Conservation (phyloP, 176 grass and related monocot genomes). For the Oryza meridionalis region DNA sequence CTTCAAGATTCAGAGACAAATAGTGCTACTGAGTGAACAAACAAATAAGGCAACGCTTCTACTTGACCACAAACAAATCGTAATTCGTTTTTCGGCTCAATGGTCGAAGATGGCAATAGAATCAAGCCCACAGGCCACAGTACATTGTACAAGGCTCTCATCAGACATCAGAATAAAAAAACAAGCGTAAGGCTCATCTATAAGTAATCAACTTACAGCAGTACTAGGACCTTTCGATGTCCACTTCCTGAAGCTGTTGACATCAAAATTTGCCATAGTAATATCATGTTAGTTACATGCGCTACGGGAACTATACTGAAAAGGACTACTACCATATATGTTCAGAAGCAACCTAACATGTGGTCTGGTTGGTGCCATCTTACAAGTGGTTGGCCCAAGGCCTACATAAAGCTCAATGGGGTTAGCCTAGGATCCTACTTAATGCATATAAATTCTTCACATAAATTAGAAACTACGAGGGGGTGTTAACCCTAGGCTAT, state of each 20-base stretch:
- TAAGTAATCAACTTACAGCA: not conserved
- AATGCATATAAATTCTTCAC: conserved; percentile 50
- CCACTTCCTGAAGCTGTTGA: not conserved
- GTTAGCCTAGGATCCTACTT: conserved; percentile 43
- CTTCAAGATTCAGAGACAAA: not conserved
- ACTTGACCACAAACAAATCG: not conserved
- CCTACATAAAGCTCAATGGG: not conserved
- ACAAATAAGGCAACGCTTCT: not conserved
- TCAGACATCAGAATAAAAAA: not conserved
- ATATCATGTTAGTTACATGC: not conserved
- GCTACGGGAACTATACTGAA: not conserved
- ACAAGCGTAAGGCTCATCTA: not conserved
- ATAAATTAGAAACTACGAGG: conserved; percentile 38
- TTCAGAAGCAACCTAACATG: not conserved
- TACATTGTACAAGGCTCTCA: not conserved
- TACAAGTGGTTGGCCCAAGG: not conserved
- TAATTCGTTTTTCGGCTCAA: no score
- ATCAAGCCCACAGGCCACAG: not conserved
- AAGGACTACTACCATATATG: not conserved
- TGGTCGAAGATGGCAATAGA: not conserved
- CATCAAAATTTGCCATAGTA: not conserved
- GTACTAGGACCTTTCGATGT: not conserved
- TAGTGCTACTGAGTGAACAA: no score
- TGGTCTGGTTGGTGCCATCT: not conserved
- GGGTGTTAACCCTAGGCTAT: conserved; percentile 24